These are phyloP conservation scores for Carex kokanica DNA, from an alignment of 176 grass and related monocot species.

Conservation along the genomic window DNA sequence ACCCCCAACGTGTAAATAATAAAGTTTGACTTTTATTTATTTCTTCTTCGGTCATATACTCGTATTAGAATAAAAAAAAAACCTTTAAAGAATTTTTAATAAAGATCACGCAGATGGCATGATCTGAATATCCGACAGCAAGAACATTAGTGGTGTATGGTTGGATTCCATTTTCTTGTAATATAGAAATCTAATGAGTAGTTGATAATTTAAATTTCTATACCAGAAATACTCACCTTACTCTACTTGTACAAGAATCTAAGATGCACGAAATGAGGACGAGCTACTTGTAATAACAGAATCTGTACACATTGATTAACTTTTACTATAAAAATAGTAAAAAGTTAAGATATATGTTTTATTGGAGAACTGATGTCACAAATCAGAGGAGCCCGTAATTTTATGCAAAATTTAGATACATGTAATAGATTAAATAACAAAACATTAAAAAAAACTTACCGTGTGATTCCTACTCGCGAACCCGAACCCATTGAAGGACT, in stretches of 20 bases:
- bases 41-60: background rate
- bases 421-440: background rate
- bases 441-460: conserved; percentile 34
- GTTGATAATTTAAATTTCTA: background rate
- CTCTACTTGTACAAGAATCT: background rate
- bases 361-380: background rate
- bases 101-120: background rate
- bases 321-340: background rate
- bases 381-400: background rate
- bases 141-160: background rate
- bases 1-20: background rate
- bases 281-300: background rate
- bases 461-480: conserved; percentile 39
- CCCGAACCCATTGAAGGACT: conserved; percentile 43
- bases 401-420: background rate
- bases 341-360: too few relatives aligned
- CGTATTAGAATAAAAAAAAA: background rate
- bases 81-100: background rate
- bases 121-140: background rate
- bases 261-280: background rate
- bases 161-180: background rate
- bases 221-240: background rate
- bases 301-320: background rate
- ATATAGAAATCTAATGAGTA: background rate
- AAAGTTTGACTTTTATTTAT: background rate